Conservation (phyloP, 805 yeast species). For the Suhomyces sp. region DNA sequence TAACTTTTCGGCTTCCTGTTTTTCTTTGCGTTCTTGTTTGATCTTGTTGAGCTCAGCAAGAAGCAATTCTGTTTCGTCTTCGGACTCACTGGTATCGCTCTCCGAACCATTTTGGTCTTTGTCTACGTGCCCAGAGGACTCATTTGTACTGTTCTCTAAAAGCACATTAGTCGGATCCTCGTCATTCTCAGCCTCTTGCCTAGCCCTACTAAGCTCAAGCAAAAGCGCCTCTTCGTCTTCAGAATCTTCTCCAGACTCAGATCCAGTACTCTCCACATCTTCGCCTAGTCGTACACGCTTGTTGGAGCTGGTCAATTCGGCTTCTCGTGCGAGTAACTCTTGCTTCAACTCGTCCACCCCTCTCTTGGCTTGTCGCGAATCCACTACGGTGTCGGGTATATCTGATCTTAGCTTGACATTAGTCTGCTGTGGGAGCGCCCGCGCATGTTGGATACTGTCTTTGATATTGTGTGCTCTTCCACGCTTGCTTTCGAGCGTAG, state of each 20-base stretch:
- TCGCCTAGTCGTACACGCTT: constrained; percentile 1
- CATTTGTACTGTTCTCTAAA: neutral
- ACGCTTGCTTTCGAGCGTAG: constrained; percentile 40
- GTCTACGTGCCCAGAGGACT: neutral
- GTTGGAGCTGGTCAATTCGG: constrained; percentile 1
- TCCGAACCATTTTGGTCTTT: constrained; percentile 1
- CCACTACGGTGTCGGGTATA: constrained; percentile 10
- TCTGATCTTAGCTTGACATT: constrained; percentile 32
- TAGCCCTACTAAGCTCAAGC: constrained; percentile 1
- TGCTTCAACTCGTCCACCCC: constrained; percentile 25
- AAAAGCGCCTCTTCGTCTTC: constrained; percentile 5
- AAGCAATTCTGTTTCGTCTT: constrained; percentile 18
- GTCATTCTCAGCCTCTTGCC: constrained; percentile 2
- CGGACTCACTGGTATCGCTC: constrained; percentile 7
- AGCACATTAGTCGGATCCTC: neutral
- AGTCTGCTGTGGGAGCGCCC: constrained; percentile 32
- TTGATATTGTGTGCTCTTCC: constrained; percentile 31
- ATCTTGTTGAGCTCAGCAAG: constrained; percentile 20
- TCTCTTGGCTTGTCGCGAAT: constrained; percentile 11
- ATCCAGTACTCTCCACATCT: neutral
- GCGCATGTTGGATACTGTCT: constrained; percentile 35
- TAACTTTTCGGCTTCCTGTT: constrained; percentile 4
- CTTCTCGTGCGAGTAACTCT: constrained; percentile 15
- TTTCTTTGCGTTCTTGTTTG: constrained; percentile 10
- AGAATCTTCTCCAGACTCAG: neutral